A percentile compares a stretch with the other conserved stretches of the same genome.
Conservation (phyloP, 257 asterid genomes). For the Nicotiana obtusifolia region DNA sequence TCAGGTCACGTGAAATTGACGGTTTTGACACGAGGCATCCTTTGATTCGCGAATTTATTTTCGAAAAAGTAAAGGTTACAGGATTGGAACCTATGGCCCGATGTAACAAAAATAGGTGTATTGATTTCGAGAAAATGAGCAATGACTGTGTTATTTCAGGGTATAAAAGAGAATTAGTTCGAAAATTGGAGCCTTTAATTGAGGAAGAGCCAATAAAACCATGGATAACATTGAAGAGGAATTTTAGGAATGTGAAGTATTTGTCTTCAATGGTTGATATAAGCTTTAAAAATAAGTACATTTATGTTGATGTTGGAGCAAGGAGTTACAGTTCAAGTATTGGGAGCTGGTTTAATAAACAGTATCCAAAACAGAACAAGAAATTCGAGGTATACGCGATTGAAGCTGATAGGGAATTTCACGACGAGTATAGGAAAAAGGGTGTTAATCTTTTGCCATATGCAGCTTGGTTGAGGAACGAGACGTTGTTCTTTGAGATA, state of each 20-base stretch:
- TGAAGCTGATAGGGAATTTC: slow-evolving; percentile 46
- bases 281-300: slow-evolving; percentile 46
- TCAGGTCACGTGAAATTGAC: slow-evolving; percentile 32
- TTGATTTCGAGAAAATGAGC: neutral
- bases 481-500: slow-evolving; percentile 51
- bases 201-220: slow-evolving; percentile 38
- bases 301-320: slow-evolving; percentile 58
- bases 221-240: slow-evolving; percentile 39
- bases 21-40: slow-evolving; percentile 25
- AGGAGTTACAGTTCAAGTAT: slow-evolving; percentile 55
- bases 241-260: slow-evolving; percentile 39
- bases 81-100: neutral
- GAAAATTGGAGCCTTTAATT: slow-evolving; percentile 34
- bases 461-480: slow-evolving; percentile 65
- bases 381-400: slow-evolving; percentile 49
- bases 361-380: slow-evolving; percentile 57
- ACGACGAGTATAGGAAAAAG: slow-evolving; percentile 39
- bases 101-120: neutral
- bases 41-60: slow-evolving; percentile 32
- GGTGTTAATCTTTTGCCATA: slow-evolving; percentile 43
- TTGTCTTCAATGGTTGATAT: slow-evolving; percentile 50
- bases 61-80: slow-evolving; percentile 23
- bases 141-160: slow-evolving; percentile 24
- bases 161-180: slow-evolving; percentile 28
- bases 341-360: slow-evolving; percentile 56